These are phyloP conservation scores for Solanum aculeatissimum DNA, from an alignment of 305 asterid species.

Conservation along the genomic window DNA sequence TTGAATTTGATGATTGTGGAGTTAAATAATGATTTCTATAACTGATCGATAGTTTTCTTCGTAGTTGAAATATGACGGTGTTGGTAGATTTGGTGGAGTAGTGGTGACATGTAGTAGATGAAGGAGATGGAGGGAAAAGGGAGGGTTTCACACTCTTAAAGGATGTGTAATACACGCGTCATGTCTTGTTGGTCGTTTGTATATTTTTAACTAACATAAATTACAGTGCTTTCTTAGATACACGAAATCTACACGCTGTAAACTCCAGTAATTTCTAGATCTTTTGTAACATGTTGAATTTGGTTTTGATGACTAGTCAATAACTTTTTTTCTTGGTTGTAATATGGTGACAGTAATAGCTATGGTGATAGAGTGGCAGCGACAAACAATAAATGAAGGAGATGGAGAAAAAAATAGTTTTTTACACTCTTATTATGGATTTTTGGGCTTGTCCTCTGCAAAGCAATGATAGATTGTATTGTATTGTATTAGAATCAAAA, in stretches of 20 bases:
- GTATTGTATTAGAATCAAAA: no score
- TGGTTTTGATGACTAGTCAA: neutral
- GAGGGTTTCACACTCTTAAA: neutral
- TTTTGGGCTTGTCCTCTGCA: no score
- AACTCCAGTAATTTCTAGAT: accelerated
- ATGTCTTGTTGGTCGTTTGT: neutral
- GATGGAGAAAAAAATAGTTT: neutral
- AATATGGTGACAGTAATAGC: neutral
- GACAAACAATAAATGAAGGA: neutral
- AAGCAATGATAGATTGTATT: no score
- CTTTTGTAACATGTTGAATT: neutral
- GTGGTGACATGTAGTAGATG: neutral
- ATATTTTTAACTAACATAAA: neutral
- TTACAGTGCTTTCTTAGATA: neutral
- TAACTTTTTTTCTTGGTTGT: neutral
- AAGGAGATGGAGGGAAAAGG: neutral
- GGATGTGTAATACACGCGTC: neutral
- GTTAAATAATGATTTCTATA: neutral
- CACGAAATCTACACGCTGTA: neutral
- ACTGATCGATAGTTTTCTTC: neutral
- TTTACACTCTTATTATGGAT: no score
- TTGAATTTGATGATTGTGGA: neutral
- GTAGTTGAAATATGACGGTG: neutral
- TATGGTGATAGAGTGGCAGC: neutral
- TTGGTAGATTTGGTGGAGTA: neutral